A percentile compares a stretch with the other conserved stretches of the same genome.
Conservation (phyloP, 164 flowering plant genomes). For the Liriodendron chinense region DNA sequence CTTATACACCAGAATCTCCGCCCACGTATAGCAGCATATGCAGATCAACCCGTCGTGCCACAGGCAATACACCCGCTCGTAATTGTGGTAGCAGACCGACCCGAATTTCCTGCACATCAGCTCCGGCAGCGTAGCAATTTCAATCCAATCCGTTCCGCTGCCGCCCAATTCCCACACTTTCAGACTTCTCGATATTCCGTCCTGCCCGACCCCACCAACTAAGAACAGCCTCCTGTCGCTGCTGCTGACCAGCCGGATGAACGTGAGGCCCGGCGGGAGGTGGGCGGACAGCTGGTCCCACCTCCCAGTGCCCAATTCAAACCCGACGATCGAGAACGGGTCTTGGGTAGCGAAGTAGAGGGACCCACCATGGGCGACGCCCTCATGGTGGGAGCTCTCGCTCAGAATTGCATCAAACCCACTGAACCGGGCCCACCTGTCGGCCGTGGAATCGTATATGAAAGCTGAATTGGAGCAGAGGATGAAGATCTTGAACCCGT, state of each 20-base stretch:
- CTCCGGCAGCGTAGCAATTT: constrained; percentile 49
- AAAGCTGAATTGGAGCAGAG: constrained; percentile 24
- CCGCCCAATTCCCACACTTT: constrained; percentile 52
- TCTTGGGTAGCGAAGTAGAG: constrained; percentile 52
- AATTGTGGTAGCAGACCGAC: constrained; percentile 72
- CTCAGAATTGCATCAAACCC: constrained; percentile 20
- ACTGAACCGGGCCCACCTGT: constrained; percentile 38
- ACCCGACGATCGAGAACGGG: constrained; percentile 44
- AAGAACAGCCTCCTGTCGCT: constrained; percentile 35
- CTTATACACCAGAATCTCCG: constrained; percentile 68
- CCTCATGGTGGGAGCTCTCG: constrained; percentile 36
- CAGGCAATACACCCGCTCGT: constrained; percentile 68
- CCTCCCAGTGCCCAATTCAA: constrained; percentile 42
- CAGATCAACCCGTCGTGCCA: constrained; percentile 69
- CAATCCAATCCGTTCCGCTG: constrained; percentile 37
- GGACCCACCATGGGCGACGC: constrained; percentile 35
- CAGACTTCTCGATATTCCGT: constrained; percentile 62
- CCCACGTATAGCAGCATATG: constrained; percentile 74
- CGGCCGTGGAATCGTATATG: constrained; percentile 43
- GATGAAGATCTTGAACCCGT: constrained; percentile 23
- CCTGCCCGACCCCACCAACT: constrained; percentile 62
- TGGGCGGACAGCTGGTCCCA: constrained; percentile 31
- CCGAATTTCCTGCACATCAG: constrained; percentile 60
- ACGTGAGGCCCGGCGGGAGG: constrained; percentile 44
- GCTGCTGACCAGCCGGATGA: constrained; percentile 40